These are phyloP conservation scores for Ceratobasidium theobromae DNA, from an alignment of 1,284 basidiomycete genomes.

Conservation along the genomic window DNA sequence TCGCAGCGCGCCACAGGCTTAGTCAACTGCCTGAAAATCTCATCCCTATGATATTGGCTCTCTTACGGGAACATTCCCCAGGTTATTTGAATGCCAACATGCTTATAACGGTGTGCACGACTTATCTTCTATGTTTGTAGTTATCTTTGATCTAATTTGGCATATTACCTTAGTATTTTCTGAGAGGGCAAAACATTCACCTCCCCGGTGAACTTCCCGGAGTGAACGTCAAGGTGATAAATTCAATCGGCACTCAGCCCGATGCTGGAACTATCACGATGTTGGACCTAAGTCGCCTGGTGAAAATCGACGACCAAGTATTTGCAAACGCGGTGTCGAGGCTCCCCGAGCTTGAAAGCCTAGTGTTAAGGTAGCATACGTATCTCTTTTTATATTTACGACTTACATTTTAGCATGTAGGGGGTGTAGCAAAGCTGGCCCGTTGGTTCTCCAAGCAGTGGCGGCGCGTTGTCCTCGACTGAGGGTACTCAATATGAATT, in stretches of 20 bases:
- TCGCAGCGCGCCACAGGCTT: slow-evolving; percentile 46
- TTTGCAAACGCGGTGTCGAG: slow-evolving; percentile 54
- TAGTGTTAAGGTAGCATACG: slow-evolving; percentile 55
- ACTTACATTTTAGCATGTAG: slow-evolving; percentile 43
- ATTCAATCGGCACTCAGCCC: slow-evolving; percentile 45
- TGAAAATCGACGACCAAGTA: slow-evolving; percentile 53
- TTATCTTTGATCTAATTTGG: neutral
- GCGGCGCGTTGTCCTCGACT: slow-evolving; percentile 51
- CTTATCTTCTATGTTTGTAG: neutral
- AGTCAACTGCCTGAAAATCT: slow-evolving; percentile 55
- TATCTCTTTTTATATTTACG: neutral
- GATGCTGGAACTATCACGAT: slow-evolving; percentile 49
- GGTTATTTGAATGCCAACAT: slow-evolving; percentile 55
- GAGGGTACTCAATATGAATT: slow-evolving; percentile 57
- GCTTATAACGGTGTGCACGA: slow-evolving; percentile 53
- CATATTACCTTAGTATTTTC: slow-evolving; percentile 51
- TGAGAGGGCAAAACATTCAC: slow-evolving; percentile 55
- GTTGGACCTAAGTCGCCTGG: slow-evolving; percentile 55
- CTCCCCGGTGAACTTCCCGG: slow-evolving; percentile 57
- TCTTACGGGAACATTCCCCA: slow-evolving; percentile 53
- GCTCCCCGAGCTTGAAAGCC: slow-evolving; percentile 50
- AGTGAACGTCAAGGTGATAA: slow-evolving; percentile 54
- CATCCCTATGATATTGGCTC: slow-evolving; percentile 53
- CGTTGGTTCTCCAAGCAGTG: slow-evolving; percentile 51
- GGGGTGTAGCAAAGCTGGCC: slow-evolving; percentile 58